phyloP scores from a whole-genome alignment of 352 stramenopile species.

The Pythium pyrilobum region DNA sequence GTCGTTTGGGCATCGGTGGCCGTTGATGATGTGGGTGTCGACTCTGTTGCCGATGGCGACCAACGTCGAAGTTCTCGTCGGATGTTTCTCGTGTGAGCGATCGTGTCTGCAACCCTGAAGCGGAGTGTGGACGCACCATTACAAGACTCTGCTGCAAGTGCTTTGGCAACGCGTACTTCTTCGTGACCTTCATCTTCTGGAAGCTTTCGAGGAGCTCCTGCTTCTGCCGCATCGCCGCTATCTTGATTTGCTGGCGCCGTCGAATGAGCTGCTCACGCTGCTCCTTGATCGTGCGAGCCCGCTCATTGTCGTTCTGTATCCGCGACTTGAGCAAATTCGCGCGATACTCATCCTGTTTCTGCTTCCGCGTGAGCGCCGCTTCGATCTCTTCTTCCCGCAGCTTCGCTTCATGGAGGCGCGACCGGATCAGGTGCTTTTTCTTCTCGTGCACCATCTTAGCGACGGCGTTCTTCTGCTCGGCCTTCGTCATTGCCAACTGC shows the following conservation, averaged over 20 bases:
- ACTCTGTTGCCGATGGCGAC: no score
- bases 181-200: conserved; percentile 80
- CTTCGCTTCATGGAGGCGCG: conserved; percentile 60
- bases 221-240: conserved; percentile 50
- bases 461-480: conserved; percentile 45
- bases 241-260: conserved; percentile 63
- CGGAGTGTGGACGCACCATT: conserved; percentile 30
- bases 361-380: conserved; percentile 39
- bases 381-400: conserved; percentile 79
- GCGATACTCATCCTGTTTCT: conserved; percentile 64
- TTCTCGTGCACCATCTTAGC: conserved; percentile 48
- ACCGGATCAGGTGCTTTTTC: conserved; percentile 42
- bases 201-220: conserved; percentile 74
- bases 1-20: conserved; percentile 18
- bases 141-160: conserved; percentile 32
- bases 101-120: conserved; percentile 26
- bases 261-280: conserved; percentile 52
- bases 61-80: background rate
- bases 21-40: background rate
- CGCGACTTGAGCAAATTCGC: conserved; percentile 46
- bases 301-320: conserved; percentile 61
- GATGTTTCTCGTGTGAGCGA: conserved; percentile 25
- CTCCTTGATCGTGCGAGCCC: conserved; percentile 43
- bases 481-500: conserved; percentile 31
- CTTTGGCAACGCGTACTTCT: conserved; percentile 61